A percentile compares a stretch with the other conserved stretches of the same genome.
These are phyloP conservation scores for Colletotrichum lupini DNA, from an alignment of 2,329 filamentous ascomycete genomes.

Conservation along the genomic window DNA sequence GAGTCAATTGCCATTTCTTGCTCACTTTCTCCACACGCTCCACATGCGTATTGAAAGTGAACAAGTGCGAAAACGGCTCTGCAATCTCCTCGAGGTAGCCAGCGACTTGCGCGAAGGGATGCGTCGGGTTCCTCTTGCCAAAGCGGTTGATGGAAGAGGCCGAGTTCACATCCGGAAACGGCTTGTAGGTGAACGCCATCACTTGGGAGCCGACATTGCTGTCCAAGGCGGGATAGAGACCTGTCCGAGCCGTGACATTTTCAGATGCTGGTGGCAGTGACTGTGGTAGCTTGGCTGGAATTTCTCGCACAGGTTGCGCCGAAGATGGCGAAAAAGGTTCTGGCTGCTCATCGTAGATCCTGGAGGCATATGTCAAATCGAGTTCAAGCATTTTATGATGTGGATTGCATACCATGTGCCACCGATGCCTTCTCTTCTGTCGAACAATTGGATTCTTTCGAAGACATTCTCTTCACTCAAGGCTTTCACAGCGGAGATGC, in stretches of 20 bases:
- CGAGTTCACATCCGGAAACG: slow-evolving; percentile 54
- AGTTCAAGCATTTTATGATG: slow-evolving; percentile 38
- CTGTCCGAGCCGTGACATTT: slow-evolving; percentile 42
- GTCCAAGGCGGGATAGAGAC: slow-evolving; percentile 60
- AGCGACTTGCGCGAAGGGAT: slow-evolving; percentile 52
- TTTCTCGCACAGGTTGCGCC: slow-evolving; percentile 52
- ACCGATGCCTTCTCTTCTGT: slow-evolving; percentile 64
- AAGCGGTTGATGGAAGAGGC: slow-evolving; percentile 47
- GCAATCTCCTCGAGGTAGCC: slow-evolving; percentile 64
- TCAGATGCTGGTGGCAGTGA: slow-evolving; percentile 49
- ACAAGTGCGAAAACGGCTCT: slow-evolving; percentile 60
- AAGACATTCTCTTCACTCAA: slow-evolving; percentile 66
- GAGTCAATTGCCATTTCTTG: slow-evolving; percentile 59
- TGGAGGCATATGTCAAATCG: slow-evolving; percentile 53
- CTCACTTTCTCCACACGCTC: slow-evolving; percentile 60
- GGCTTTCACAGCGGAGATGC: slow-evolving; percentile 68
- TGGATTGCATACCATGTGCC: slow-evolving; percentile 61
- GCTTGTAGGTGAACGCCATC: slow-evolving; percentile 68
- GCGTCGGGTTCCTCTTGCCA: slow-evolving; percentile 60
- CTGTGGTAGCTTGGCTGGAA: slow-evolving; percentile 54
- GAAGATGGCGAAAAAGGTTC: slow-evolving; percentile 48
- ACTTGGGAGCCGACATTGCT: slow-evolving; percentile 66
- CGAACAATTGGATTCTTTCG: slow-evolving; percentile 67
- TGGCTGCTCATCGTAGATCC: slow-evolving; percentile 61
- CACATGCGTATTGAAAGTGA: slow-evolving; percentile 64